phyloP scores from a whole-genome alignment of 2,329 filamentous ascomycete species.

The Alternaria consortialis region DNA sequence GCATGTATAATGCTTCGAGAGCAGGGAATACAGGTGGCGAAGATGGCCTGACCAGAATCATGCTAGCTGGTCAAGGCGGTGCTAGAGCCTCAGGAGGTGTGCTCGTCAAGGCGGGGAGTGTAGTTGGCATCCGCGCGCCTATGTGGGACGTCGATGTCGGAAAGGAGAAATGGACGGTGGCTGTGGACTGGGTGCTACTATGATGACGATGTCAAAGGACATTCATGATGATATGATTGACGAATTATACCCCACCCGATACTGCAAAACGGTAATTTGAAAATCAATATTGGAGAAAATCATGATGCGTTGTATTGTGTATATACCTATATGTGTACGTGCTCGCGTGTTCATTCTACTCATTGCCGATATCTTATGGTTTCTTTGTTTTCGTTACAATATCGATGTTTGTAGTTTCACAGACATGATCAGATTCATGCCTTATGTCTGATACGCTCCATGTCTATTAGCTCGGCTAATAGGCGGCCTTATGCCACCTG shows the following conservation, averaged over 20 bases:
- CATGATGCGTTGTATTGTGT: background rate
- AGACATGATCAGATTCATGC: too few species aligned
- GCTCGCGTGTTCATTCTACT: too few species aligned
- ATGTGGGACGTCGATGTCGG: constrained; percentile 54
- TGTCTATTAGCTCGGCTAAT: too few species aligned
- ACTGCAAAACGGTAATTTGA: background rate
- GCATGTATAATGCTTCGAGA: constrained; percentile 26
- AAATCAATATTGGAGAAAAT: background rate
- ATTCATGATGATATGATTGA: constrained; percentile 18
- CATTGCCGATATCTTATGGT: too few species aligned
- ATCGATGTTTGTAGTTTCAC: too few species aligned
- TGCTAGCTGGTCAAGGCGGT: constrained; percentile 43
- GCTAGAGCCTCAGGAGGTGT: constrained; percentile 28
- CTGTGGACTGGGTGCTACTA: constrained; percentile 53
- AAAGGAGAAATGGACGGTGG: constrained; percentile 50
- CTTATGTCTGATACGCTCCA: too few species aligned
- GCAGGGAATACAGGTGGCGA: background rate
- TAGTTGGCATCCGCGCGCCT: constrained; percentile 52
- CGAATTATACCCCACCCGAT: constrained; percentile 2
- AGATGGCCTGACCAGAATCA: constrained; percentile 21
- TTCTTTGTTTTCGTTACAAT: too few species aligned
- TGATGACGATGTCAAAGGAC: constrained; percentile 9
- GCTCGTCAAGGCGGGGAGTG: constrained; percentile 31
- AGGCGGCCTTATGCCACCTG: too few species aligned
- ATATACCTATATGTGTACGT: too few species aligned